Evolutionary conservation across 2,329 filamentous ascomycete genomes (phyloP).

Genomic region (Leptographium flavum): DNA sequence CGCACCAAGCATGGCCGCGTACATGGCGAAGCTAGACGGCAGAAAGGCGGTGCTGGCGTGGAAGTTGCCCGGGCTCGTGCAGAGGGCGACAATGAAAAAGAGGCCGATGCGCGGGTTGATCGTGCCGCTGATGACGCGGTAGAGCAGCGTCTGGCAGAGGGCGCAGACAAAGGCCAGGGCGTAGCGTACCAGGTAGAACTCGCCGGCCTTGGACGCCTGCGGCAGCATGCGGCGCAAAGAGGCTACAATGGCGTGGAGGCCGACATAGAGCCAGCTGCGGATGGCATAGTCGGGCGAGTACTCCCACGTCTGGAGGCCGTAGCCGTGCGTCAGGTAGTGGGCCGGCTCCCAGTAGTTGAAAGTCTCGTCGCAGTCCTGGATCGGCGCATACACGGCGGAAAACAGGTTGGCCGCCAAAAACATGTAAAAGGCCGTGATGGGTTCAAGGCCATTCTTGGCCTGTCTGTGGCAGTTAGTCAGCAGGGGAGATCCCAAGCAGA

Average conservation of each 20-base stretch:
- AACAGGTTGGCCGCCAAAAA: constrained; percentile 61
- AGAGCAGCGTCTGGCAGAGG: constrained; percentile 68
- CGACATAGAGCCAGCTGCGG: constrained; percentile 84
- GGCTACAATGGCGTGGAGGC: constrained; percentile 60
- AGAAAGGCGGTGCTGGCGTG: constrained; percentile 78
- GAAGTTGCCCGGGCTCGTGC: constrained; percentile 82
- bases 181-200: constrained; percentile 81
- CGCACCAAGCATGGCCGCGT: constrained; percentile 72
- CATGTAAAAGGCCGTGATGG: constrained; percentile 66
- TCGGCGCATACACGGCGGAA: constrained; percentile 72
- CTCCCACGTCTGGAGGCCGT: constrained; percentile 95
- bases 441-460: constrained; percentile 47
- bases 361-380: constrained; percentile 96
- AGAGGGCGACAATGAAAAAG: constrained; percentile 64
- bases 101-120: constrained; percentile 74
- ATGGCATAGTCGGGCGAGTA: constrained; percentile 94
- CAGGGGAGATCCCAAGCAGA: not conserved
- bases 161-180: constrained; percentile 64
- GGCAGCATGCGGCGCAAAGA: constrained; percentile 51
- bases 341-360: constrained; percentile 99
- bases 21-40: constrained; percentile 96
- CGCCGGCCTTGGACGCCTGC: constrained; percentile 46
- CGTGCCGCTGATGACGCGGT: constrained; percentile 58
- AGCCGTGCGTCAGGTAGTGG: constrained; percentile 85
- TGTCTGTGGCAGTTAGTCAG: constrained; percentile 16